These are phyloP conservation scores for Debaryomyces castellii DNA, from an alignment of 805 yeast genomes.

Conservation along the genomic window DNA sequence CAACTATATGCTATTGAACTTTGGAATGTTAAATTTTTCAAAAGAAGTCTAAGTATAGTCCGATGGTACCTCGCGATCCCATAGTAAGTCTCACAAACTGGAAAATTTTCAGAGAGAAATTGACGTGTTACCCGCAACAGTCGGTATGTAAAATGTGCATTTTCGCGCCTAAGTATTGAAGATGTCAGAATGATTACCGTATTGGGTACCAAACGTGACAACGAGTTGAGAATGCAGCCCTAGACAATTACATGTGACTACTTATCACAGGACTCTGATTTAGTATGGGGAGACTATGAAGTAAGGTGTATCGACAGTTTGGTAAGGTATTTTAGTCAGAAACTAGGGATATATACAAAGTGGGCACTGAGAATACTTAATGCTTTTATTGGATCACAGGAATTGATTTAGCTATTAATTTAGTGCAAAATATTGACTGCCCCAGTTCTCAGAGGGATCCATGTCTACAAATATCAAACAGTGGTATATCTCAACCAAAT, in stretches of 20 bases:
- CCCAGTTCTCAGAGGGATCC: too few relatives aligned
- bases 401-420: too few relatives aligned
- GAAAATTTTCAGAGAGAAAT: slow-evolving; percentile 4
- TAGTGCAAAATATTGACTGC: neutral
- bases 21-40: neutral
- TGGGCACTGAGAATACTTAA: too few relatives aligned
- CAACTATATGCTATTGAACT: neutral
- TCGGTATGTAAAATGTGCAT: slow-evolving; percentile 1
- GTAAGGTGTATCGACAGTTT: too few relatives aligned
- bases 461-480: too few relatives aligned
- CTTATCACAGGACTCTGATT: too few relatives aligned
- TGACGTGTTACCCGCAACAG: slow-evolving; percentile 17
- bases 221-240: slow-evolving; percentile 13
- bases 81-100: neutral
- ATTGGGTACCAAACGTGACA: slow-evolving; percentile 5
- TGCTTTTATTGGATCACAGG: too few relatives aligned
- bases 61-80: neutral
- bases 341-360: too few relatives aligned
- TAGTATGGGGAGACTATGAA: too few relatives aligned
- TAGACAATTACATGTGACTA: slow-evolving; percentile 12
- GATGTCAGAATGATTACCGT: slow-evolving; percentile 10
- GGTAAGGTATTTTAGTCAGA: too few relatives aligned
- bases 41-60: neutral
- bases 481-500: too few relatives aligned
- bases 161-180: slow-evolving; percentile 5